Base-by-base conservation (phyloP, 805 yeast genomes). In the Torulaspora indica region DNA sequence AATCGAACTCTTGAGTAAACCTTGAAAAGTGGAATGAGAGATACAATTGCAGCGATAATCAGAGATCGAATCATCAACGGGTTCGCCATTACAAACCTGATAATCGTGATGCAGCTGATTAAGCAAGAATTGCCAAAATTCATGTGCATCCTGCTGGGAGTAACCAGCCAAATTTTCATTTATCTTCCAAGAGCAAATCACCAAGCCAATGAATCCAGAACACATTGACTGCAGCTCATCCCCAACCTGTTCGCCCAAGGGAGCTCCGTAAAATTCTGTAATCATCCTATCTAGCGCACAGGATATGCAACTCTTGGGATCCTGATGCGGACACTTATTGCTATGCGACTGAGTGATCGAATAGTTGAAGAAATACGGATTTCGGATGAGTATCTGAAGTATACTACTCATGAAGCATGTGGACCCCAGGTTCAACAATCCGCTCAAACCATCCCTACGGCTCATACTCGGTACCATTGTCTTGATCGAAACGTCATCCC, bases 111-210 rank as follows among this genome's bases (percentile, higher is more conserved):
- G 98, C 45, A 93, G 66, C 64, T 89, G 95, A 64, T 91, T 85
- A 30, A 91, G 72, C 23, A 91, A 59, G 61, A 91, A 90, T 61
- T 93, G 97, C 83, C 95, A 83, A 65, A 91, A 93, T 65, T 93
- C 99, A 66, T 93, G 99, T 0, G 98, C 98, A 63, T 93, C 99
- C 66, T 93, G 99, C 65, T 93, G 97, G 28, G 93, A 84, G 54
- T 90, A 90, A 1, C 99, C 99, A 0, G 97, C 95, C 46, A 93
- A 75, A 27, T 88, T 77, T 52, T 85, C 78, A 54, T 87, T 85
- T 37, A 82, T 81, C 56, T 81, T 82, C 91, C 96, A 89, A 1
- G 96, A 82, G 9, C 96, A 86, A n/a, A 78, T 74, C 39, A 93
- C 71, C 37, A 93, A 66, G 40, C 84, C 77, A 2, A 93, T 81